phyloP scores from a whole-genome alignment of 306 rosid genomes.

The Crotalaria pallida region DNA sequence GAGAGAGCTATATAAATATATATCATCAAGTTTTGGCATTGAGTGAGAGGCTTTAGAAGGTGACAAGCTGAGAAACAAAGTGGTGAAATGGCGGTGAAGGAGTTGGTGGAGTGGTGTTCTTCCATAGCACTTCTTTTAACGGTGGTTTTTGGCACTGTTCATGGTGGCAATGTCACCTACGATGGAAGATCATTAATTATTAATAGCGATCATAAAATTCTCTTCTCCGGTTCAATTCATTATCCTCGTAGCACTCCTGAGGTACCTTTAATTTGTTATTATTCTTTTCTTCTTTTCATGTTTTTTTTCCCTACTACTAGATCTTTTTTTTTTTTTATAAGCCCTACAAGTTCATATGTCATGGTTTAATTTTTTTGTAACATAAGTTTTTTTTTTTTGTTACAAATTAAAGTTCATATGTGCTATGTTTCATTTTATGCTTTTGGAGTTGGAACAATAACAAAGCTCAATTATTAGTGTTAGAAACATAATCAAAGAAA shows the following conservation, averaged over 20 bases:
- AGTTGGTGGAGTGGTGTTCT: background rate
- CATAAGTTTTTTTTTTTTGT: no score
- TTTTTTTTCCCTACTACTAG: background rate
- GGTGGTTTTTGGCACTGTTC: background rate
- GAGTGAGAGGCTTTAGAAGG: background rate
- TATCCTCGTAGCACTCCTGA: slow-evolving; percentile 84
- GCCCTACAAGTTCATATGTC: background rate
- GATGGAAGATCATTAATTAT: slow-evolving; percentile 63
- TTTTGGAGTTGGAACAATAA: background rate
- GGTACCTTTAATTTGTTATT: slow-evolving; percentile 37
- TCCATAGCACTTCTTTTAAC: slow-evolving; percentile 19
- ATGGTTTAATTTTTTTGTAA: background rate
- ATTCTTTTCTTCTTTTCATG: background rate
- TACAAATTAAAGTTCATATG: background rate
- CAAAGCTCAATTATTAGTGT: no score
- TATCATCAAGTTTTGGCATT: background rate
- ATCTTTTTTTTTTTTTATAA: background rate
- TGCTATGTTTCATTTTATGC: background rate
- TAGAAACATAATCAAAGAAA: background rate
- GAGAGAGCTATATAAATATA: no score
- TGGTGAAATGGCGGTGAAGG: background rate
- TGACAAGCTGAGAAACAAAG: background rate
- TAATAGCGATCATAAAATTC: slow-evolving; percentile 50
- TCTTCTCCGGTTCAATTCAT: slow-evolving; percentile 81
- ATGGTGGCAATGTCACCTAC: slow-evolving; percentile 46